Conservation (phyloP, 1,139 yeast species). For the Debaryomyces psychrophilus region DNA sequence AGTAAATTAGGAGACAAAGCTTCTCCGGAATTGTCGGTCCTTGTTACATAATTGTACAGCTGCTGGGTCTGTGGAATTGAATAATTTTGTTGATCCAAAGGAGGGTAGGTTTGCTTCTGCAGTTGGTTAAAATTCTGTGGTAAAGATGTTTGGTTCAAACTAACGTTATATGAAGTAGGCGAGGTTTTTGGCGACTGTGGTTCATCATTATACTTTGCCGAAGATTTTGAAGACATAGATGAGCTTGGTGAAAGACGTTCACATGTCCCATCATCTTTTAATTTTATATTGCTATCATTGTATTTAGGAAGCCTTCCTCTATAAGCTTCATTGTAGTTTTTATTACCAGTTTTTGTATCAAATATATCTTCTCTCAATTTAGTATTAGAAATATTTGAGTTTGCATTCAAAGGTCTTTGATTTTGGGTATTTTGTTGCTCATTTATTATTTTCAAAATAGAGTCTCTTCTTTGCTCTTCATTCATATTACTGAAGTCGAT, state of each 20-base stretch:
- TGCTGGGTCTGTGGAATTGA: background rate
- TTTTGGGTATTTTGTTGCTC: slow-evolving; percentile 29
- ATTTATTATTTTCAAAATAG: slow-evolving; percentile 41
- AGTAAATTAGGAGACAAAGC: background rate
- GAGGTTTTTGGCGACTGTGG: slow-evolving; percentile 51
- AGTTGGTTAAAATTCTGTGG: slow-evolving; percentile 13
- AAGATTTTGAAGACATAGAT: slow-evolving; percentile 38
- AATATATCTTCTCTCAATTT: slow-evolving; percentile 49
- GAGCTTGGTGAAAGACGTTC: slow-evolving; percentile 37
- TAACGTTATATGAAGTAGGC: slow-evolving; percentile 28
- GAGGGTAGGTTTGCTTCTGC: background rate
- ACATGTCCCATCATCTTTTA: slow-evolving; percentile 9
- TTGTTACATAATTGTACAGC: background rate
- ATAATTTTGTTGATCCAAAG: slow-evolving; percentile 2
- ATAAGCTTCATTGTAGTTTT: background rate
- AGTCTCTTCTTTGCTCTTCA: slow-evolving; percentile 46
- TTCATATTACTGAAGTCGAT: slow-evolving; percentile 47
- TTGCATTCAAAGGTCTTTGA: slow-evolving; percentile 19
- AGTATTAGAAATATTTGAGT: slow-evolving; percentile 16
- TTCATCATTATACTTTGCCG: slow-evolving; percentile 35
- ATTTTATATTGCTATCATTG: slow-evolving; percentile 3
- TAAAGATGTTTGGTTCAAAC: slow-evolving; percentile 12
- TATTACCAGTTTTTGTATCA: slow-evolving; percentile 22
- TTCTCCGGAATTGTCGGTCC: background rate
- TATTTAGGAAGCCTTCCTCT: background rate